Evolutionary conservation across 495 filamentous ascomycete genomes (phyloP), one percentile per base, ranked within the genome.

Genomic region (Aspergillus avenaceus): DNA sequence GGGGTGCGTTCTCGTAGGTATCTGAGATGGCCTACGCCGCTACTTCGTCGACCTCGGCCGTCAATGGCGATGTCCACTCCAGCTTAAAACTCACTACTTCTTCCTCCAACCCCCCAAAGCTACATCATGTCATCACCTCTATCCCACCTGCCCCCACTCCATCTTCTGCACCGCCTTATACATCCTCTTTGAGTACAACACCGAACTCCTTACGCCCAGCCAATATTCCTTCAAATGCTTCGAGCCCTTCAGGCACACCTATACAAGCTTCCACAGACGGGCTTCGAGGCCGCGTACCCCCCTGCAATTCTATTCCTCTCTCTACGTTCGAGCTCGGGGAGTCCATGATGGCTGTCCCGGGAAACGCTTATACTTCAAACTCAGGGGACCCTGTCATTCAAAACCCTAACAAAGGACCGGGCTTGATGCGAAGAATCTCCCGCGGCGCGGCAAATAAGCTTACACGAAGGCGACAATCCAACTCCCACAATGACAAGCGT

Each of bases 401-500:
- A 7, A 66, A 79, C 23, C 55, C 67, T 12, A 70, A 67, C 66
- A 81, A 81, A 58, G 75, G 72, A 5, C 73, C 82, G 2, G 78
- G 83, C 22, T 60, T 89, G 46, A 84, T 88, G 53, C 76, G 85
- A 34, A 70, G 83, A 49, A 74, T 87, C 21, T 88, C 85, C 4
- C 73, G 77, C n/a, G 81, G 84, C 24, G 83, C 83, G 4, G 76
- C 76, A 29, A 84, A 79, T 56, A 85, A 81, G 50, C 69, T 86
- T 21, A 76, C 67, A 5, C 66, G 80, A 34, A 80, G 91, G 45
- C 82, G 86, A 42, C 78, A 82, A 45, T 93, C 90, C 5, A 85
- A 86, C 0, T 83, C 84, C 5, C 76, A 86, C 29, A 76, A 83
- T 18, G 83, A 83, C 48, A 88, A 82, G 60, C 82, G 89, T 22